Conservation (phyloP, 129 eudicot genomes). For the Pseudognaphalium luteoalbum region DNA sequence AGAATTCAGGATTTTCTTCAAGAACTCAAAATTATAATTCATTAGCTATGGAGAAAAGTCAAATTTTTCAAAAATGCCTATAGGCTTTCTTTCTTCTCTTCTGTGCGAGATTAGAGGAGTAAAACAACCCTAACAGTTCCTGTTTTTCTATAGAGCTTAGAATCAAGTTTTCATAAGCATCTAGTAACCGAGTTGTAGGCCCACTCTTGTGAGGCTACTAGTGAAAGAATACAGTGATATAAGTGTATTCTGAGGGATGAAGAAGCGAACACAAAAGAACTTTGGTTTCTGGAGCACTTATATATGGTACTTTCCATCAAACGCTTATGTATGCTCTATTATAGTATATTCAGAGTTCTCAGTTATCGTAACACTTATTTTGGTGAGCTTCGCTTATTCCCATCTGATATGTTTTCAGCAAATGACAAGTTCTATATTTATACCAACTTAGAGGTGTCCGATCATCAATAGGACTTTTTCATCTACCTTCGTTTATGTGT, state of each 20-base stretch:
- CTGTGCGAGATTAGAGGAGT: constrained; percentile 2
- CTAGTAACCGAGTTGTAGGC: constrained; percentile 16
- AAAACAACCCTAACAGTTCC: constrained; percentile 2
- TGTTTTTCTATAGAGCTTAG: not conserved
- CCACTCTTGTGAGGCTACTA: not conserved
- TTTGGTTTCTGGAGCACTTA: not conserved
- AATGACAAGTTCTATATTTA: not conserved
- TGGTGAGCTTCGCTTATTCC: constrained; percentile 2
- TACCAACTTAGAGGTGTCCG: not conserved
- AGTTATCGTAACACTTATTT: constrained; percentile 6
- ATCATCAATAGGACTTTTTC: not conserved
- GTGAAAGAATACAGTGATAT: not conserved
- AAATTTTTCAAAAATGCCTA: constrained; percentile 6
- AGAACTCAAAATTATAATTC: not conserved
- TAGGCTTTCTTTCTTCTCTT: constrained; percentile 16
- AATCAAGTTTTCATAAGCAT: not conserved
- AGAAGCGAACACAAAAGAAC: not conserved
- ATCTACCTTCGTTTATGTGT: not conserved
- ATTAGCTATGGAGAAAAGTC: not conserved
- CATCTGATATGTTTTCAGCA: not conserved
- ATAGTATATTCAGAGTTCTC: not conserved
- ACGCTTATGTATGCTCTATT: not conserved
- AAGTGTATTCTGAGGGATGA: too few relatives aligned
- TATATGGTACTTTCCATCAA: not conserved
- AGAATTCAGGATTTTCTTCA: too few relatives aligned